phyloP scores from a whole-genome alignment of 139 green algal species.

The Picochlorum sp. region DNA sequence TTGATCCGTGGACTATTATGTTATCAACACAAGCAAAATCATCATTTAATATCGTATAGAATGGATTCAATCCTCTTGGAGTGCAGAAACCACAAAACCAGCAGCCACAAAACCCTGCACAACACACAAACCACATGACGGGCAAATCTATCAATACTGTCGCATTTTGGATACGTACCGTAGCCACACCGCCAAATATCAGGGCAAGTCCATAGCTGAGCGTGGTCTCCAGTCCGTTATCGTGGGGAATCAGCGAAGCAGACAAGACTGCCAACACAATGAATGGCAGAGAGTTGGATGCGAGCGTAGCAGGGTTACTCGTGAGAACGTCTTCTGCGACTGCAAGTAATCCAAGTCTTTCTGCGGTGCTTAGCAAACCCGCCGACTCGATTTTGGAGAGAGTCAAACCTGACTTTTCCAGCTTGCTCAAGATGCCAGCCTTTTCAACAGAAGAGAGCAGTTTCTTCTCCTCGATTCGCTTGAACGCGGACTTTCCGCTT shows the following conservation, averaged over 20 bases:
- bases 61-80: constrained; percentile 32
- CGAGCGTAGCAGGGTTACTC: constrained; percentile 36
- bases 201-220: constrained; percentile 23
- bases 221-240: constrained; percentile 22
- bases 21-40: no score
- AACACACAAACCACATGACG: no score
- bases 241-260: constrained; percentile 36
- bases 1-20: no score
- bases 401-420: constrained; percentile 46
- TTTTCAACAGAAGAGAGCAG: constrained; percentile 75
- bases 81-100: constrained; percentile 36
- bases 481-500: constrained; percentile 17
- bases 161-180: not conserved
- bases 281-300: constrained; percentile 27
- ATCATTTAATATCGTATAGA: no score
- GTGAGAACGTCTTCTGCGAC: constrained; percentile 36
- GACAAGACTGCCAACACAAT: constrained; percentile 26
- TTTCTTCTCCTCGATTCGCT: constrained; percentile 73
- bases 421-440: constrained; percentile 43
- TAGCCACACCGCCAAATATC: constrained; percentile 6
- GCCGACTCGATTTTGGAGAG: constrained; percentile 47
- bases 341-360: constrained; percentile 41
- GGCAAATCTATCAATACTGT: no score
- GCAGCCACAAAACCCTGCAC: constrained; percentile 15
- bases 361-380: constrained; percentile 44